Evolutionary conservation across 2,329 filamentous ascomycete genomes (phyloP), one percentile per base, ranked within the genome.

Genomic region (Byssothecium circinans): DNA sequence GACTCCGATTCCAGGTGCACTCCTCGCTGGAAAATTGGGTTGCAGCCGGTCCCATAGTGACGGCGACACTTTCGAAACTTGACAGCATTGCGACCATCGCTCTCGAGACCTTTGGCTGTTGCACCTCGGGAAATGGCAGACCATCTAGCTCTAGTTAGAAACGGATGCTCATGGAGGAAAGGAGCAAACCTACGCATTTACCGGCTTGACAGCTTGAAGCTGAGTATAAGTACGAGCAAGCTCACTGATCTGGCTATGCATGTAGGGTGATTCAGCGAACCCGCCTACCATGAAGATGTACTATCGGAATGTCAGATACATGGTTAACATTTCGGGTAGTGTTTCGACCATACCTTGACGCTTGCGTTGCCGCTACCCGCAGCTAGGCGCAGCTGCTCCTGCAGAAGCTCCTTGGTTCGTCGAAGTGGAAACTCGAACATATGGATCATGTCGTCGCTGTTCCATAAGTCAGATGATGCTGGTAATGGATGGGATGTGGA

Each of bases 121-220:
- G 65, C 61, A n/a, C 60, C 61, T 11, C 65, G 56, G 8, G 47
- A 59, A 1, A 67, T 47, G 2, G 63, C 61, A 0, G 60, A 62
- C 65, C 65, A 68, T 0, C 63, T 66, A 23, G n/a, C n/a, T n/a
- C n/a, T n/a, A n/a, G n/a, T n/a, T n/a, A n/a, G n/a, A n/a, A n/a
- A n/a, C n/a, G n/a, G n/a, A n/a, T n/a, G n/a, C n/a, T n/a, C n/a
- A n/a, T 12, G 4, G 0, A 15, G 2, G 18, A n/a, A 19, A 54
- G 6, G 55, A 50, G 18, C 23, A 25, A 32, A 19, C 58, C 23
- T 45, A 66, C 60, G 63, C 47, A 38, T 57, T 43, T 0, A 41
- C 14, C 2, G 61, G 61, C 4, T 42, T 45, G n/a, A 67, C 40
- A 0, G 40, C 43, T 14, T 45, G 18, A 1, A 63, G 14, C 2